Base-by-base conservation (phyloP, 768 basidiomycete genomes). In the Tylopilus felleus region DNA sequence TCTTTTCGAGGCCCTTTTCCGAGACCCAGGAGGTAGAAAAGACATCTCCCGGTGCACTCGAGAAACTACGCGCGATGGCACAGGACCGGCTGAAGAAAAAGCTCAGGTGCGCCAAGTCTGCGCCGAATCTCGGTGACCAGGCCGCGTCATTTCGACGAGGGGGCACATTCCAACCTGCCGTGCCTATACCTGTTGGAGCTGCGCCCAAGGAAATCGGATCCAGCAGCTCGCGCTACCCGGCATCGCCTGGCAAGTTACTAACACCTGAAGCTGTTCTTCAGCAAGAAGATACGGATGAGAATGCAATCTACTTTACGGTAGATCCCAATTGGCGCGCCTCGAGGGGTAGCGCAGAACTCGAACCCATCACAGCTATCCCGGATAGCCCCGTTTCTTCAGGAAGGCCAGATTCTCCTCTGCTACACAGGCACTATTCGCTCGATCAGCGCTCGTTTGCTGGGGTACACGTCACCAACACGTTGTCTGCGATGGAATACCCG, bases 221-320 rank as follows among this genome's bases (percentile, higher is more conserved):
- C 8, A n/a, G 19, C 12, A 19, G 25, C 3, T 21, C 33, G 47
- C 35, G 51, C 25, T 25, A 23, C n/a, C 14, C 2, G 38, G 19
- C 53, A 36, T 22, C 51, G 22, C 22, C 53, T 22, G 4, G 27
- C 3, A 27, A 41, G 36, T 7, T 19, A 35, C 29, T 36, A 27
- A 8, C 23, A 1, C 42, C 45, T 38, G 50, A 52, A 21, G 12
- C 17, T 3, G 21, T 19, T 29, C n/a, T 23, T 47, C 29, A 55
- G 27, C 52, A 48, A 21, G 59, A 57, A 41, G 52, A 58, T 10
- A 31, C 49, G 38, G 57, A 71, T n/a, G 42, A 49, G 33, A 54
- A 59, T 17, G 64, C 57, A 17, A 69, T 70, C 35, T 70, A 67
- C 54, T 67, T 70, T 51, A 64, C 65, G 27, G 47, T 71, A 2